phyloP scores from a whole-genome alignment of 2,329 filamentous ascomycete species.

The Ambrosiella beaveri region DNA sequence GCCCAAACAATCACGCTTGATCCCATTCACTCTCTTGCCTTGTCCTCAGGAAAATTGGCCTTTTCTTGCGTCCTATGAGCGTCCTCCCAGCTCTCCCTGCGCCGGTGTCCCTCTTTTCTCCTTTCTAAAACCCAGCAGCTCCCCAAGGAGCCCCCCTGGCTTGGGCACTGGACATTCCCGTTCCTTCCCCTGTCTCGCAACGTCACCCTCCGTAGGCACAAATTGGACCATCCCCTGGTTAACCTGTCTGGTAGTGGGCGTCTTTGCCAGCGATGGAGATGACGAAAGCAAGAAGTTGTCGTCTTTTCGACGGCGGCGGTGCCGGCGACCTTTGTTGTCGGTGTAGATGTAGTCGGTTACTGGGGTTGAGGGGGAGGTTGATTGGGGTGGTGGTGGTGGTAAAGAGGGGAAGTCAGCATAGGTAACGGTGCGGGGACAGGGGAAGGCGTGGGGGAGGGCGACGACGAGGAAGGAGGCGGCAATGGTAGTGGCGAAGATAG shows the following conservation, averaged over 20 bases:
- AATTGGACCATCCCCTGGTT: slow-evolving; percentile 34
- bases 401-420: slow-evolving; percentile 46
- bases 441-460: slow-evolving; percentile 72
- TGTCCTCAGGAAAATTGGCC: too few species aligned
- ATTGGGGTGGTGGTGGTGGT: not conserved
- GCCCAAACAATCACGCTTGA: too few species aligned
- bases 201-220: slow-evolving; percentile 22
- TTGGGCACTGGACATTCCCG: slow-evolving; percentile 88
- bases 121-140: slow-evolving; percentile 53
- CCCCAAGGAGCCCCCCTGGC: slow-evolving; percentile 59
- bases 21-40: too few species aligned
- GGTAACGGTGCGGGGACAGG: slow-evolving; percentile 67
- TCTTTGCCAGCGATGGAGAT: not conserved
- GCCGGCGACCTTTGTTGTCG: slow-evolving; percentile 10
- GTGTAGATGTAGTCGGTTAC: slow-evolving; percentile 10
- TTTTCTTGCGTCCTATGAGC: too few species aligned
- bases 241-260: slow-evolving; percentile 19
- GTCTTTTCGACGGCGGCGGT: slow-evolving; percentile 19
- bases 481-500: slow-evolving; percentile 86
- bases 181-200: slow-evolving; percentile 19
- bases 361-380: not conserved
- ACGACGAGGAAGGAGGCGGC: slow-evolving; percentile 84
- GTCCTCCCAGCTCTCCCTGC: too few species aligned
- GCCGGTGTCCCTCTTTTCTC: too few species aligned
- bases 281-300: slow-evolving; percentile 15